Evolutionary conservation across 2,329 filamentous ascomycete genomes (phyloP).

Genomic region (Capronia americana): DNA sequence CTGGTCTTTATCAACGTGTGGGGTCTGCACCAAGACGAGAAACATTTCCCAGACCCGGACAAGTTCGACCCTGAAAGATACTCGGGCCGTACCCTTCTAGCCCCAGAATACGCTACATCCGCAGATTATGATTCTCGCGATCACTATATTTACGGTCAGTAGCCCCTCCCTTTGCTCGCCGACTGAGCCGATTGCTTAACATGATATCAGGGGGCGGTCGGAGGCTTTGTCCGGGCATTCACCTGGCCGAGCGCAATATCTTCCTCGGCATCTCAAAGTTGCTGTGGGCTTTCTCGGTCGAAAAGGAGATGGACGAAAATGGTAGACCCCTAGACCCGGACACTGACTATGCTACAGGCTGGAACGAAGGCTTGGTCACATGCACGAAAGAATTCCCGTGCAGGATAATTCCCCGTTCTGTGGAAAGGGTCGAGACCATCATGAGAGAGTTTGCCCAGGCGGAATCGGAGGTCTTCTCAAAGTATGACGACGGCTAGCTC

Average conservation of each 20-base stretch:
- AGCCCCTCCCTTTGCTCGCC: background rate
- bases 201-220: conserved; percentile 34
- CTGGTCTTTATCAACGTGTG: conserved; percentile 58
- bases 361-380: conserved; percentile 45
- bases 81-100: conserved; percentile 37
- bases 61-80: conserved; percentile 51
- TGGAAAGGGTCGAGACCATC: conserved; percentile 43
- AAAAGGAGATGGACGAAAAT: conserved; percentile 31
- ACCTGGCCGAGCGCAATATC: conserved; percentile 44
- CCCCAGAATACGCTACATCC: conserved; percentile 47
- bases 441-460: conserved; percentile 43
- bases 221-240: conserved; percentile 45
- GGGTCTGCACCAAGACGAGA: conserved; percentile 49
- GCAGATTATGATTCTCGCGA: conserved; percentile 48
- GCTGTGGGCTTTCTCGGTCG: conserved; percentile 44
- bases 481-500: conserved; percentile 27
- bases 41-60: conserved; percentile 49
- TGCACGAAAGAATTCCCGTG: conserved; percentile 45
- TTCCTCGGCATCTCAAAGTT: conserved; percentile 42
- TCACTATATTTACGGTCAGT: conserved; percentile 39
- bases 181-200: background rate
- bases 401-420: conserved; percentile 42
- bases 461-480: conserved; percentile 38
- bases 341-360: conserved; percentile 47
- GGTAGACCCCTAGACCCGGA: conserved; percentile 41